These are phyloP conservation scores for Acanthochlamys bracteata DNA, from an alignment of 106 monocot species.

Conservation along the genomic window DNA sequence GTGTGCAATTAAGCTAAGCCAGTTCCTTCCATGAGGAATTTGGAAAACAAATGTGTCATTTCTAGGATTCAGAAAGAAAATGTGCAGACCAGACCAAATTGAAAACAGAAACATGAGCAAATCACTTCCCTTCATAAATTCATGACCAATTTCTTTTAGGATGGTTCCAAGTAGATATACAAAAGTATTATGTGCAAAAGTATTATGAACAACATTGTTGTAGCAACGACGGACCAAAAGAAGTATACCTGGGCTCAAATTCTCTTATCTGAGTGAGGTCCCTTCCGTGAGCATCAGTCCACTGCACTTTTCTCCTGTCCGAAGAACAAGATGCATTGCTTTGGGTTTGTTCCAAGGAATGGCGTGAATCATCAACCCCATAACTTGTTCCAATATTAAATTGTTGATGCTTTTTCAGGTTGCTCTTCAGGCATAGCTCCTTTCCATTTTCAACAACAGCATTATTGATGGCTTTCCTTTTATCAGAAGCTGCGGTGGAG, in stretches of 20 bases:
- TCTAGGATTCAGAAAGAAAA: no score
- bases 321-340: conserved; percentile 14
- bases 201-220: no score
- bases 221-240: no score
- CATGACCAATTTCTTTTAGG: no score
- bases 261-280: conserved; percentile 79
- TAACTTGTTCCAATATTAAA: conserved; percentile 14
- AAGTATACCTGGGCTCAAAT: conserved; percentile 69
- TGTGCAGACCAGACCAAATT: no score
- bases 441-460: conserved; percentile 24
- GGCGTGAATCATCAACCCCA: conserved; percentile 21
- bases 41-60: no score
- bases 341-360: conserved; percentile 19
- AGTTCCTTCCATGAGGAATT: no score
- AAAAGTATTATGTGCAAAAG: no score
- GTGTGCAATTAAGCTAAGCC: no score
- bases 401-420: conserved; percentile 38
- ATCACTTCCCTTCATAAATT: no score
- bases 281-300: conserved; percentile 66
- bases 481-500: conserved; percentile 18
- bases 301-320: conserved; percentile 67
- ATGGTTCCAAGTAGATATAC: no score
- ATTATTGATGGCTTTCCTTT: conserved; percentile 9
- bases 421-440: conserved; percentile 56
- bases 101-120: no score